A percentile compares a stretch with the other conserved stretches of the same genome.
phyloP scores from a whole-genome alignment of 495 filamentous ascomycete species.

The Xylaria telfairii region DNA sequence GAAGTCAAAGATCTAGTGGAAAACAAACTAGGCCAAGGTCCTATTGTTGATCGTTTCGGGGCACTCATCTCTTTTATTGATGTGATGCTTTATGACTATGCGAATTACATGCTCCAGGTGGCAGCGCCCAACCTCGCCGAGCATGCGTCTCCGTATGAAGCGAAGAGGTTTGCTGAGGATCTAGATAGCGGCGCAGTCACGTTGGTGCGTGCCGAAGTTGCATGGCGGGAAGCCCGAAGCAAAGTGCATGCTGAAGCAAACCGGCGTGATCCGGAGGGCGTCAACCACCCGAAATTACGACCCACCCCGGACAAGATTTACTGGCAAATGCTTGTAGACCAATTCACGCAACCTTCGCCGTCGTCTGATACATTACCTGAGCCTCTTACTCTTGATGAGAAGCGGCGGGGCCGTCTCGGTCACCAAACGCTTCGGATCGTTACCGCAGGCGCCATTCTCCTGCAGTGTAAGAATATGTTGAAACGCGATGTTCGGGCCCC shows the following conservation, averaged over 20 bases:
- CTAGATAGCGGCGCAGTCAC: constrained; percentile 63
- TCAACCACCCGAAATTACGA: constrained; percentile 59
- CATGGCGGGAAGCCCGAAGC: constrained; percentile 73
- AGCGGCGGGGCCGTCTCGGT: constrained; percentile 71
- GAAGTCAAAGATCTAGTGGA: constrained; percentile 80
- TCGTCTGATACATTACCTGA: constrained; percentile 73
- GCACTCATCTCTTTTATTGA: constrained; percentile 87
- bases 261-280: constrained; percentile 73
- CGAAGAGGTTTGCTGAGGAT: constrained; percentile 73
- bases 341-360: constrained; percentile 57
- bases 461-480: constrained; percentile 94
- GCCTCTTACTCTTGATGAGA: constrained; percentile 80
- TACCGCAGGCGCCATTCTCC: constrained; percentile 77
- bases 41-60: constrained; percentile 83
- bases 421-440: constrained; percentile 74
- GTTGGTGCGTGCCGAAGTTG: constrained; percentile 68
- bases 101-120: constrained; percentile 87
- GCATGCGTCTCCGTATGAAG: constrained; percentile 81
- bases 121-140: constrained; percentile 82
- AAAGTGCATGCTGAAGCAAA: constrained; percentile 74
- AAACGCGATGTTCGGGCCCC: constrained; percentile 88
- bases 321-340: constrained; percentile 70
- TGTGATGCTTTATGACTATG: constrained; percentile 90
- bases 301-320: constrained; percentile 77
- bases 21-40: constrained; percentile 69